Evolutionary conservation across 768 basidiomycete species (phyloP).

Genomic region (Pleurotus citrinopileatus): DNA sequence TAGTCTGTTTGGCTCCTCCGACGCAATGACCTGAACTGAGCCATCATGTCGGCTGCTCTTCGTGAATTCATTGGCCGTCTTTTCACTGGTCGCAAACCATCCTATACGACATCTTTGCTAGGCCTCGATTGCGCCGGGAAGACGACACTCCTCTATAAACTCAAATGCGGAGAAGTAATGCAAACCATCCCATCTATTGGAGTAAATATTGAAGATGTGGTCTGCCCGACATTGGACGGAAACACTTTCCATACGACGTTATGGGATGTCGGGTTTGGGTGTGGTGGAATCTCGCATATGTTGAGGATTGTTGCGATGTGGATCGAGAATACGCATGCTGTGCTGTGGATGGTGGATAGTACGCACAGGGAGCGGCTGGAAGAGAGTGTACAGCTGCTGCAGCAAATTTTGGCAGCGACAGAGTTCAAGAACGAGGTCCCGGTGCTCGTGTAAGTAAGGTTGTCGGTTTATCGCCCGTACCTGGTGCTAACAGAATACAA

Average conservation of each 20-base stretch:
- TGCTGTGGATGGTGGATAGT: constrained; percentile 68
- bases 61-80: constrained; percentile 28
- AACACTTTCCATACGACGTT: constrained; percentile 47
- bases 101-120: constrained; percentile 23
- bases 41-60: constrained; percentile 19
- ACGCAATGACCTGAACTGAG: no score
- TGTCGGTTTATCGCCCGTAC: background rate
- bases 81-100: constrained; percentile 17
- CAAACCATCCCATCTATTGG: constrained; percentile 38
- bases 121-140: constrained; percentile 43
- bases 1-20: no score
- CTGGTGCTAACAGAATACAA: background rate
- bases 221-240: constrained; percentile 17
- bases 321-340: constrained; percentile 38
- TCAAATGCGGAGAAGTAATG: constrained; percentile 37
- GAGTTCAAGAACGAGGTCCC: constrained; percentile 18
- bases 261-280: constrained; percentile 63
- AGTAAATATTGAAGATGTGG: constrained; percentile 61
- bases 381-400: constrained; percentile 51
- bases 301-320: constrained; percentile 26
- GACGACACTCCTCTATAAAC: constrained; percentile 43
- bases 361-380: constrained; percentile 44
- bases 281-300: constrained; percentile 40
- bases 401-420: constrained; percentile 28
- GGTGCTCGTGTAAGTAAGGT: constrained; percentile 28